Evolutionary conservation across 1,284 basidiomycete species (phyloP), one percentile per base, ranked within the genome.

Genomic region (Trichosporon ovoides): DNA sequence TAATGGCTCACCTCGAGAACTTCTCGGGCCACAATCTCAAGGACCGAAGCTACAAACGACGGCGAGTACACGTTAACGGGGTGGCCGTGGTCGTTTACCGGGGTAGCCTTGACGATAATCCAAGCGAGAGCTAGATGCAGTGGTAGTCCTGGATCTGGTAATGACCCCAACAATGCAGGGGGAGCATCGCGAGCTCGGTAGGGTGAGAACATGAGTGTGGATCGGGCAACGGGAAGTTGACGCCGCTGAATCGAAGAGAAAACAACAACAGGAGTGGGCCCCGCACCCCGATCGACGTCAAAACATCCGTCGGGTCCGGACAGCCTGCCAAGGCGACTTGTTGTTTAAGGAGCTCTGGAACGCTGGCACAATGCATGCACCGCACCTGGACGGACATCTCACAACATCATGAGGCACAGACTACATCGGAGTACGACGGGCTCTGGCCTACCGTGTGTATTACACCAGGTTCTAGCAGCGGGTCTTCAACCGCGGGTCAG

Each of bases 61-160:
- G 55, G 40, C 34, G 69, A 71, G 56, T 68, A 72, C 16, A 69
- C 19, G 16, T 58, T 58, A 12, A 66, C 24, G 11, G 67, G 65
- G 37, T 62, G 62, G 22, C 65, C 59, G 24, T 64, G 54, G 9
- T 64, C 59, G 38, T 16, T 35, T 12, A 52, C n/a, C 16, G 63
- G 63, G 18, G 60, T 59, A 3, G 46, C 58, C n/a, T 51, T 38
- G 6, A 72, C 58, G 43, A 71, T 59, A 2, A 75, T 50, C 65
- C 66, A 70, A 0, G 63, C 68, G 20, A 74, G 61, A 10, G 74
- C 71, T 0, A 74, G 57, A 51, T 71, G 63, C 11, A 74, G 68
- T 2, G 74, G 68, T 16, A 31, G 13, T 68, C 65, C 43, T 11
- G 43, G 43, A 7, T 48, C 43, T 22, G 43, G 43, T 9, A 48